Evolutionary conservation across 306 rosid species (phyloP).

Genomic region (Senna siamea): DNA sequence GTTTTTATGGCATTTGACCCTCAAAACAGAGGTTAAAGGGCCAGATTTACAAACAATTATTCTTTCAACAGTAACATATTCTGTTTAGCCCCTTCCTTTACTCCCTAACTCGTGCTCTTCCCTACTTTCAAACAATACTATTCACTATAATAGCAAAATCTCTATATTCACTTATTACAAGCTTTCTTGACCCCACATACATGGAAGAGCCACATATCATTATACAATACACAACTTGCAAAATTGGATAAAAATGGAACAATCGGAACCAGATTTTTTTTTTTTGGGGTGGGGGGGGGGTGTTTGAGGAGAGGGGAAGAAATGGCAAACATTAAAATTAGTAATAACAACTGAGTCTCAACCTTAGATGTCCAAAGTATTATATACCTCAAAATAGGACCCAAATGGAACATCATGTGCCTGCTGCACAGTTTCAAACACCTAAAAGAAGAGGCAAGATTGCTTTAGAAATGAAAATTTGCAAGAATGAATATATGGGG

Average conservation of each 20-base stretch:
- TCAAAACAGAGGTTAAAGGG: neutral
- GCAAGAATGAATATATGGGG: neutral
- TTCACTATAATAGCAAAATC: slow-evolving; percentile 21
- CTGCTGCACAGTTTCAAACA: slow-evolving; percentile 92
- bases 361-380: slow-evolving; percentile 29
- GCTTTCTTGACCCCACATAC: slow-evolving; percentile 19
- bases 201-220: neutral
- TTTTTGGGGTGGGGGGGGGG: too few relatives aligned
- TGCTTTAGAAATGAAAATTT: slow-evolving; percentile 15
- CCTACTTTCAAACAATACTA: neutral
- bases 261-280: slow-evolving; percentile 14
- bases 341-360: neutral
- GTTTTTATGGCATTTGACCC: neutral
- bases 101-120: neutral
- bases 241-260: slow-evolving; percentile 29
- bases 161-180: slow-evolving; percentile 8
- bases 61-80: neutral
- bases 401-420: slow-evolving; percentile 99
- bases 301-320: neutral
- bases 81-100: neutral
- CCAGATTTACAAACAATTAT: neutral
- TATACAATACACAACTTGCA: neutral
- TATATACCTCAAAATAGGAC: slow-evolving; percentile 83
- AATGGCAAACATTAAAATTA: slow-evolving; percentile 8
- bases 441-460: slow-evolving; percentile 53